Conservation (phyloP, 148 eudicot species). For the Chenopodium suecicum region DNA sequence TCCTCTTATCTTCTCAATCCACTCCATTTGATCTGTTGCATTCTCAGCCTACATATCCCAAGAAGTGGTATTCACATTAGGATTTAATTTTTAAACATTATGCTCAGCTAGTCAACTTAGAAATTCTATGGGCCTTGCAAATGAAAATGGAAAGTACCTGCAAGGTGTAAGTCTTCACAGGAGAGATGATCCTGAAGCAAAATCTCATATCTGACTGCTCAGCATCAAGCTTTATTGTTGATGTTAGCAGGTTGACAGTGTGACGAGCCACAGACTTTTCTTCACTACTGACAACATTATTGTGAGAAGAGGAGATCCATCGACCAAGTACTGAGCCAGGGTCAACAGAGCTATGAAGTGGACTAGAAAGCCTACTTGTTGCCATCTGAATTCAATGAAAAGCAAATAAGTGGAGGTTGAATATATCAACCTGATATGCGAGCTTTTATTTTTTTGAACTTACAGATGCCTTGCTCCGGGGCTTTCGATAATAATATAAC, state of each 20-base stretch:
- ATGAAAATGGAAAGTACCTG: constrained; percentile 49
- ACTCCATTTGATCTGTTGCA: constrained; percentile 80
- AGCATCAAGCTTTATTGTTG: constrained; percentile 85
- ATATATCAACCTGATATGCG: constrained; percentile 5
- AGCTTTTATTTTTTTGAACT: constrained; percentile 30
- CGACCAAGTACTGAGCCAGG: constrained; percentile 77
- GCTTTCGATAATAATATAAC: constrained; percentile 94
- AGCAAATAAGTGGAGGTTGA: constrained; percentile 27
- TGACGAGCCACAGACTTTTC: constrained; percentile 89
- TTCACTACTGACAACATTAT: constrained; percentile 53
- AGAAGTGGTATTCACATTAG: constrained; percentile 10
- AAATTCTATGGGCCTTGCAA: neutral
- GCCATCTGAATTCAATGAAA: constrained; percentile 29
- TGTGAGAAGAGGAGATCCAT: constrained; percentile 85
- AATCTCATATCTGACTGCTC: constrained; percentile 89
- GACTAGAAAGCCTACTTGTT: constrained; percentile 25
- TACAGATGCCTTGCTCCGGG: constrained; percentile 70
- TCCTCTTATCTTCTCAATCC: constrained; percentile 95
- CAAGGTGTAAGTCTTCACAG: constrained; percentile 81
- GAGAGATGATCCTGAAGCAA: constrained; percentile 95
- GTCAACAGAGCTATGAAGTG: constrained; percentile 43
- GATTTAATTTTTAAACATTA: neutral
- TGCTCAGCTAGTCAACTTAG: neutral
- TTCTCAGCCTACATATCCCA: constrained; percentile 77
- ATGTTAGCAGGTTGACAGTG: constrained; percentile 83